A percentile compares a stretch with the other conserved stretches of the same genome.
These are phyloP conservation scores for Cryptococcus sp. DNA, from an alignment of 1,284 basidiomycete genomes.

Conservation along the genomic window DNA sequence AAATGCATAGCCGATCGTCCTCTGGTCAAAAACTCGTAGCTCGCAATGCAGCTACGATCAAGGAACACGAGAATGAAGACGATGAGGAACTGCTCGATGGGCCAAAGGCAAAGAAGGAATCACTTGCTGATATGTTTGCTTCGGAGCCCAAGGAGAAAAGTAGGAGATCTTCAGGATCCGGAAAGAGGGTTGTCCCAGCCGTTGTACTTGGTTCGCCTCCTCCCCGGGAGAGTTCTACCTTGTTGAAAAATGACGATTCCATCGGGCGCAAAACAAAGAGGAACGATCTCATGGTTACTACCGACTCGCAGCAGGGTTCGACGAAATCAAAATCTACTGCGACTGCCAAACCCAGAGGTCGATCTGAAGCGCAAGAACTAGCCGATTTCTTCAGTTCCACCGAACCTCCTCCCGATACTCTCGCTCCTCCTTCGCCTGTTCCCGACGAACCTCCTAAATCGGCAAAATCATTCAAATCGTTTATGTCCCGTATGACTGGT, in stretches of 20 bases:
- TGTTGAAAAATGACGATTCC: not conserved
- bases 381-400: slow-evolving; percentile 39
- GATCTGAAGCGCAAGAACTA: slow-evolving; percentile 33
- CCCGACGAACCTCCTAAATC: slow-evolving; percentile 9
- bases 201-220: slow-evolving; percentile 37
- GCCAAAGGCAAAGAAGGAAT: slow-evolving; percentile 19
- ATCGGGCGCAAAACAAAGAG: slow-evolving; percentile 2
- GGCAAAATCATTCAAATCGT: slow-evolving; percentile 22
- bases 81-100: slow-evolving; percentile 9
- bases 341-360: not conserved
- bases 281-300: not conserved
- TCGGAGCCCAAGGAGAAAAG: slow-evolving; percentile 3
- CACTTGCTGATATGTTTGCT: slow-evolving; percentile 21
- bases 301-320: not conserved
- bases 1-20: slow-evolving; percentile 1
- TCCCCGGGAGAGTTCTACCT: slow-evolving; percentile 1
- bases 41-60: slow-evolving; percentile 28
- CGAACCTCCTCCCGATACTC: slow-evolving; percentile 20
- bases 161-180: not conserved
- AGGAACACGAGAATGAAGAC: slow-evolving; percentile 31
- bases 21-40: slow-evolving; percentile 14
- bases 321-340: not conserved
- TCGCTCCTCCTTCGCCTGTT: not conserved
- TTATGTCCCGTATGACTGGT: slow-evolving; percentile 32
- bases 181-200: slow-evolving; percentile 30